A percentile compares a stretch with the other conserved stretches of the same genome.
These are phyloP conservation scores for Lagerstroemia speciosa DNA, from an alignment of 345 rosid genomes.

Conservation along the genomic window DNA sequence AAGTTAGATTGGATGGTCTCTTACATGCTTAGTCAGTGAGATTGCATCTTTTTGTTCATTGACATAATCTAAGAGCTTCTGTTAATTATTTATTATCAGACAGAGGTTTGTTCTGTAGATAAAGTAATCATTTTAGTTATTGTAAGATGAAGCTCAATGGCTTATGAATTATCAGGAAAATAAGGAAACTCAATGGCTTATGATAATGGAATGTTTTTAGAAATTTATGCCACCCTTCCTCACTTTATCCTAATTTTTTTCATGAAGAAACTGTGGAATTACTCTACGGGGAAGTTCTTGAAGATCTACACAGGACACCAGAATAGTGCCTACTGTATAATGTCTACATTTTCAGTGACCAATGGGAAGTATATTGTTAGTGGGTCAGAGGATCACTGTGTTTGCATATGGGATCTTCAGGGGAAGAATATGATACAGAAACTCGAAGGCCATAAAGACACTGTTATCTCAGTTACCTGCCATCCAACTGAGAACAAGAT, in stretches of 20 bases:
- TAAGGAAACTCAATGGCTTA: not conserved
- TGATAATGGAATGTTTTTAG: not conserved
- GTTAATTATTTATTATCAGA: no score
- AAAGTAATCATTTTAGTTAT: not conserved
- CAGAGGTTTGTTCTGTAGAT: not conserved
- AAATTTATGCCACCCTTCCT: not conserved
- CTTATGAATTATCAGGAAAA: not conserved
- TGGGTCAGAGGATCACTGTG: conserved; percentile 86
- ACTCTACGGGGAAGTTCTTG: conserved; percentile 72
- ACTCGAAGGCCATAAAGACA: conserved; percentile 76
- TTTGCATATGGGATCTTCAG: conserved; percentile 94
- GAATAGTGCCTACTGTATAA: conserved; percentile 65
- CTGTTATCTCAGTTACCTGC: conserved; percentile 77
- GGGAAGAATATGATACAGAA: conserved; percentile 71
- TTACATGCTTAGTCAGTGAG: no score
- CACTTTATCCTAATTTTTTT: not conserved
- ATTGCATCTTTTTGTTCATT: no score
- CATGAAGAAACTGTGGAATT: conserved; percentile 81
- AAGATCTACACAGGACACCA: conserved; percentile 80
- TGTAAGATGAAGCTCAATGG: not conserved
- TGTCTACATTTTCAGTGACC: conserved; percentile 92
- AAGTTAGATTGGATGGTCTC: no score
- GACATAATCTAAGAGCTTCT: no score
- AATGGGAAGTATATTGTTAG: conserved; percentile 90
- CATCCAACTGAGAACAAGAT: conserved; percentile 68